Evolutionary conservation across 805 yeast species (phyloP), one percentile per base, ranked within the genome.

Genomic region (Metschnikowia proteae): DNA sequence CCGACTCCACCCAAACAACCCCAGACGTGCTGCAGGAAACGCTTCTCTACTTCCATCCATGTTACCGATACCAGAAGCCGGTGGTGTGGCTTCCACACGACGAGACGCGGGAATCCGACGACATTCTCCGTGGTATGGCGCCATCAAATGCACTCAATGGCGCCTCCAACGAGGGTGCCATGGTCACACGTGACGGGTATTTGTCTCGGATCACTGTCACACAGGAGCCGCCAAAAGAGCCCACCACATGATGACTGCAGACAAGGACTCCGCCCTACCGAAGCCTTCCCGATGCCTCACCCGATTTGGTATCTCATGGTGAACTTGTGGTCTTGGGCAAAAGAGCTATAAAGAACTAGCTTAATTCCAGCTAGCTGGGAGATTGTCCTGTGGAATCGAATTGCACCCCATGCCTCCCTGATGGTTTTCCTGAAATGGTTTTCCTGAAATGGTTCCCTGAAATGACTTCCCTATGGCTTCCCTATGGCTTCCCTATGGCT

Each of bases 51-150:
- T 56, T 63, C 28, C 77, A 73, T 50, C 75, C 76, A 3, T 61
- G 67, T 17, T 70, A 70, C 54, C 65, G 60, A 41, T 71, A 63
- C 45, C 69, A 67, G 44, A 52, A 57, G 29, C 76, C 76, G 1
- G 60, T 57, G 28, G 22, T 73, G 5, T 73, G 77, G 77, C 46
- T 73, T 17, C 76, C 78, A 0, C 48, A 54, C 57, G 66, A 54
- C 35, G 26, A 32, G 9, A 17, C 25, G 4, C 57, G 58, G 1
- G 31, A 46, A 8, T 36, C 52, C 13, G 49, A 45, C 8, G 29
- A 43, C 26, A 17, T 51, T 1, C 34, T 54, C 5, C 32, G 42
- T 11, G n/a, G 30, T 7, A 46, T 54, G n/a, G 13, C 34, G 7
- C 33, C 27, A 8, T 38, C 32, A 5, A 17, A 33, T 22, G 41